phyloP scores from a whole-genome alignment of 2,329 filamentous ascomycete species.

The Diaporthe citrichinensis region DNA sequence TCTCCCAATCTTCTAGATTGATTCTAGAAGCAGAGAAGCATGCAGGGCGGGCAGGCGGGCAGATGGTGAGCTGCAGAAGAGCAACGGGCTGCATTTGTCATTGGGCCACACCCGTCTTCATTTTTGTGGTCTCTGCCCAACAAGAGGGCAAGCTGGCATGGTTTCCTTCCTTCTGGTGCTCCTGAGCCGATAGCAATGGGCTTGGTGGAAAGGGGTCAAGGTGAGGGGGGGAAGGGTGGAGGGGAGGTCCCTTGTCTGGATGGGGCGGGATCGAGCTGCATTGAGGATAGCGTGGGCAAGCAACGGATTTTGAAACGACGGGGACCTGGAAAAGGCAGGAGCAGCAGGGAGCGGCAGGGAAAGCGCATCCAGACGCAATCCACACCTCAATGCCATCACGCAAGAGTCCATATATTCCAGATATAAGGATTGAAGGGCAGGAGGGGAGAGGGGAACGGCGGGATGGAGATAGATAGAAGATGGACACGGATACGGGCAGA shows the following conservation, averaged over 20 bases:
- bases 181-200: neutral
- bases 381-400: conserved; percentile 27
- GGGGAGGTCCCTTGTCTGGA: conserved; percentile 11
- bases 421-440: conserved; percentile 5
- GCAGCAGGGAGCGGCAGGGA: conserved; percentile 8
- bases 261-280: conserved; percentile 32
- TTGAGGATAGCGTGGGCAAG: conserved; percentile 18
- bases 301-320: conserved; percentile 33
- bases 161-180: conserved; percentile 12
- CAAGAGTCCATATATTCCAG: conserved; percentile 27
- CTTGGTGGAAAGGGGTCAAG: neutral
- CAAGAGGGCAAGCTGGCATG: neutral
- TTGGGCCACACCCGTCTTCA: neutral
- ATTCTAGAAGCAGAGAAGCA: conserved; percentile 31
- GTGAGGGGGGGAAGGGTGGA: neutral
- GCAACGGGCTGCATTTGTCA: conserved; percentile 29
- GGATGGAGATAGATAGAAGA: conserved; percentile 7
- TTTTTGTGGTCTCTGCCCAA: neutral
- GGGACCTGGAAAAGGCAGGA: conserved; percentile 30
- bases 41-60: conserved; percentile 7
- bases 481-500: neutral
- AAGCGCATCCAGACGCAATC: neutral
- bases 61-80: conserved; percentile 23
- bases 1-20: conserved; percentile 35
- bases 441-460: neutral